Percentiles rank a stretch among this genome's conserved stretches.
Conservation (phyloP, 2,329 filamentous ascomycete species). For the Fusarium sp. region DNA sequence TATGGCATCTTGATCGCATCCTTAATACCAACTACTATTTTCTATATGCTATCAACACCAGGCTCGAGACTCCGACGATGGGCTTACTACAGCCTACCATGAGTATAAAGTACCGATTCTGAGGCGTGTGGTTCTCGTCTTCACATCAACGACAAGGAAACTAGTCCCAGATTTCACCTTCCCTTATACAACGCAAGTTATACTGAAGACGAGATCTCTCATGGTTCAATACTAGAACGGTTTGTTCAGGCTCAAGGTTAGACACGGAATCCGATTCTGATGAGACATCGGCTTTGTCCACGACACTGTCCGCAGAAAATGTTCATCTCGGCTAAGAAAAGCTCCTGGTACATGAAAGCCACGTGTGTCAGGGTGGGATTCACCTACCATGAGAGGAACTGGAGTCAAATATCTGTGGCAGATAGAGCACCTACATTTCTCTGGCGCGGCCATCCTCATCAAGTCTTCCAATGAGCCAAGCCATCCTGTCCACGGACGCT, state of each 20-base stretch:
- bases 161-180: too few species aligned
- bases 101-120: not conserved
- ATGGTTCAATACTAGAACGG: too few species aligned
- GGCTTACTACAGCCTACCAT: too few species aligned
- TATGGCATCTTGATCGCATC: too few species aligned
- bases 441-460: not conserved
- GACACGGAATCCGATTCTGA: too few species aligned
- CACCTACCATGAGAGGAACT: not conserved
- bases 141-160: not conserved
- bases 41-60: not conserved
- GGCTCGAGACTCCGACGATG: rapidly evolving
- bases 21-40: not conserved
- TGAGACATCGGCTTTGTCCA: too few species aligned
- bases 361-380: too few species aligned
- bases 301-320: too few species aligned
- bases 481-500: not conserved
- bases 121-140: not conserved
- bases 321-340: too few species aligned
- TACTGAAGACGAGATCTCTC: too few species aligned
- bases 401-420: not conserved
- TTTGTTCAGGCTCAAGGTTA: too few species aligned
- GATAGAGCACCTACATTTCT: not conserved
- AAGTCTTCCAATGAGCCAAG: not conserved
- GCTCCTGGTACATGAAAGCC: too few species aligned
- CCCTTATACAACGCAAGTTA: not conserved